Evolutionary conservation across 768 basidiomycete species (phyloP).

Genomic region (Termitomyces eurrhizus): DNA sequence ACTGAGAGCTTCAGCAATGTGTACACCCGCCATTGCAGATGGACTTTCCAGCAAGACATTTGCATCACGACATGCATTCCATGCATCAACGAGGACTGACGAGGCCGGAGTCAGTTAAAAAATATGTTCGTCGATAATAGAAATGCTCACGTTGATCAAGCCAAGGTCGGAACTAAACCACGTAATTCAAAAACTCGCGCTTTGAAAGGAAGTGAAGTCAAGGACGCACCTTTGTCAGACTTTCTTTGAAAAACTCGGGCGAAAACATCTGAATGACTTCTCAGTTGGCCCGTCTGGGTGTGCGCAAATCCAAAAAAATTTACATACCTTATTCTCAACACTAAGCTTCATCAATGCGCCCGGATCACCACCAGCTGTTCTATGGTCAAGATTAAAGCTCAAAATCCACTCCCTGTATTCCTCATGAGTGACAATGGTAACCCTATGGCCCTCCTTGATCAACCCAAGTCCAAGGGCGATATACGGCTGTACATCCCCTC

Average conservation of each 20-base stretch:
- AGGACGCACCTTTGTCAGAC: constrained; percentile 44
- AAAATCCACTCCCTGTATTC: constrained; percentile 54
- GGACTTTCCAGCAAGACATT: constrained; percentile 66
- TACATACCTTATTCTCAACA: constrained; percentile 32
- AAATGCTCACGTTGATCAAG: constrained; percentile 53
- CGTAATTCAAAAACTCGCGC: not conserved
- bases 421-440: constrained; percentile 56
- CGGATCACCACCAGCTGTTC: constrained; percentile 66
- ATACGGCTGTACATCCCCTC: constrained; percentile 65
- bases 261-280: constrained; percentile 56
- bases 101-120: not conserved
- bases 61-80: constrained; percentile 60
- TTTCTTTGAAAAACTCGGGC: constrained; percentile 66
- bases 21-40: constrained; percentile 67
- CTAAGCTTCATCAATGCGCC: constrained; percentile 65
- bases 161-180: constrained; percentile 54
- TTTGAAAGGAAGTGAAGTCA: not conserved
- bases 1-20: constrained; percentile 67
- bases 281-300: not conserved
- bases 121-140: not conserved
- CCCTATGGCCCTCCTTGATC: constrained; percentile 43
- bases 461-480: constrained; percentile 51
- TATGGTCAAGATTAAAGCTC: constrained; percentile 55
- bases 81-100: constrained; percentile 55
- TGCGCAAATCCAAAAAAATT: not conserved